Evolutionary conservation across 2,329 filamentous ascomycete species (phyloP), one percentile per base, ranked within the genome.

Genomic region (Fusarium musae): DNA sequence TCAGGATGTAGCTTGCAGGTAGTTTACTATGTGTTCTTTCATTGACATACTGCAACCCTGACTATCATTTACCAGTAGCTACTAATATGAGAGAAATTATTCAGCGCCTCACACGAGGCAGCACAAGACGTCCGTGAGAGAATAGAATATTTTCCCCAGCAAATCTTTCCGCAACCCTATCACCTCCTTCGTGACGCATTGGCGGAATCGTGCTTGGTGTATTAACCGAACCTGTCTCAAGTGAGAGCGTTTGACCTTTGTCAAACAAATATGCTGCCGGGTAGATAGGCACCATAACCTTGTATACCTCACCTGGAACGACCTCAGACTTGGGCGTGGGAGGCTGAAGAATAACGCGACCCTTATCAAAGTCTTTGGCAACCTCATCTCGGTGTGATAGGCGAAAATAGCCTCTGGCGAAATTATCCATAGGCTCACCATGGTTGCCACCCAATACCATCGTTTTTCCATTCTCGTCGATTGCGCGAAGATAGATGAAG

Each of bases 381-480:
- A 44, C 43, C 17, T 44, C 43, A 0, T 44, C 43, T 5, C 43
- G 23, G 2, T 44, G 23, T 0, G 23, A 44, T 0, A 44, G 16
- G 7, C 23, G 43, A 9, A 44, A 44, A 30, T 30, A 30, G 10
- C 30, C 30, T 30, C 10, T 30, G 12, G 43, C 23, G 15, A 44
- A 26, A 11, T 2, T 44, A 26, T 44, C 11, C 43, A 26, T 19
- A 2, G 43, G 23, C 1, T 26, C 43, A 1, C 43, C 43, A 26
- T 44, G 23, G 0, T 44, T 44, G 1, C 43, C 43, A 16, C 19
- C 13, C 3, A 44, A 3, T 0, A 6, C 17, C 0, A 44, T 10
- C 0, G 16, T 9, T 19, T 19, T 19, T 0, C 11, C 43, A 0
- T 4, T 26, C 0, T 19, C 16, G 6, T 44, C 23, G 0, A 44